Conservation (phyloP, 2,329 filamentous ascomycete species). For the Xylariaceae sp. region DNA sequence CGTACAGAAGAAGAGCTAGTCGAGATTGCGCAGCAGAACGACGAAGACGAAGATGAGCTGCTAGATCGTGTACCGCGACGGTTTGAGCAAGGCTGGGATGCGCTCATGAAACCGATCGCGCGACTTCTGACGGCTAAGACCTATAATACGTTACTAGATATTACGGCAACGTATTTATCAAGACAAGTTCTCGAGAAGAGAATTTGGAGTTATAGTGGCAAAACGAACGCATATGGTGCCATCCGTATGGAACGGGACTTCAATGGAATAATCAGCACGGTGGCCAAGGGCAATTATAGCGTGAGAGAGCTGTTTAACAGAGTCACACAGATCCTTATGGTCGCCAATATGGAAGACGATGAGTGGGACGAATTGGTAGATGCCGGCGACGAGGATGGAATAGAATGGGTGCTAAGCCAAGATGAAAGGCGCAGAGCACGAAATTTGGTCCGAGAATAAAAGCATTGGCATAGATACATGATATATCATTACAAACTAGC, state of each 20-base stretch:
- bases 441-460: constrained; percentile 56
- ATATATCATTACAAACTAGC: neutral
- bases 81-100: constrained; percentile 86
- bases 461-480: constrained; percentile 9
- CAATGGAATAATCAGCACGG: constrained; percentile 67
- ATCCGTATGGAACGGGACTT: constrained; percentile 76
- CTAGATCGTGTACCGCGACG: constrained; percentile 75
- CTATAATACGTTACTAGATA: constrained; percentile 76
- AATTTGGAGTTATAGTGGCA: constrained; percentile 79
- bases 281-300: constrained; percentile 67
- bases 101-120: constrained; percentile 81
- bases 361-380: constrained; percentile 73
- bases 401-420: constrained; percentile 64
- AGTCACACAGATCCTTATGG: constrained; percentile 72
- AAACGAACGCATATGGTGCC: constrained; percentile 76
- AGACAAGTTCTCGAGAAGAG: constrained; percentile 80
- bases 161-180: constrained; percentile 76
- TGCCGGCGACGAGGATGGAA: constrained; percentile 58
- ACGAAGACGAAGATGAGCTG: constrained; percentile 58
- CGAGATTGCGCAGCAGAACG: constrained; percentile 60
- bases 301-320: constrained; percentile 70
- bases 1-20: constrained; percentile 66
- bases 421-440: constrained; percentile 70
- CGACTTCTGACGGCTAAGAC: constrained; percentile 81
- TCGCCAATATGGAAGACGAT: constrained; percentile 82